phyloP scores from a whole-genome alignment of 495 filamentous ascomycete species.

The Halenospora varia region DNA sequence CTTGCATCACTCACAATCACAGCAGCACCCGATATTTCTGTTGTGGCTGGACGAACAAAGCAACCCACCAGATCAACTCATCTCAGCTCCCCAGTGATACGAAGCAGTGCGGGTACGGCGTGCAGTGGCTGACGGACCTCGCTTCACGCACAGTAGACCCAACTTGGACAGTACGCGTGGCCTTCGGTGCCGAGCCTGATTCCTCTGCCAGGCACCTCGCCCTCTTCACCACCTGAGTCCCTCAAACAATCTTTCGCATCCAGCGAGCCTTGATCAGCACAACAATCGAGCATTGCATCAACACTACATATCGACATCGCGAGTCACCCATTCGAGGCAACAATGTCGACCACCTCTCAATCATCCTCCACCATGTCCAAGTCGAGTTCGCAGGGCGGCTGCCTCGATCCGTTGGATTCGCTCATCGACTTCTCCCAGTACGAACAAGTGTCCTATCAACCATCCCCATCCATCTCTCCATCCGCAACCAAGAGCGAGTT shows the following conservation, averaged over 20 bases:
- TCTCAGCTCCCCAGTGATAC: background rate
- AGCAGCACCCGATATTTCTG: background rate
- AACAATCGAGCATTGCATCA: background rate
- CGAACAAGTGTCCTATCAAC: constrained; percentile 38
- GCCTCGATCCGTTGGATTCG: constrained; percentile 34
- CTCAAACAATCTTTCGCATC: background rate
- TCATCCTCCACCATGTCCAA: constrained; percentile 24
- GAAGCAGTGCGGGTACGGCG: background rate
- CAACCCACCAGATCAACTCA: background rate
- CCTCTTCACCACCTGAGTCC: background rate
- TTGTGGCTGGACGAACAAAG: background rate
- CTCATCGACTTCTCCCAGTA: constrained; percentile 45
- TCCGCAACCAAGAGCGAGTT: constrained; percentile 29
- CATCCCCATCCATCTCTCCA: constrained; percentile 46
- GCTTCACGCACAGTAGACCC: background rate
- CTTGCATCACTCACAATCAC: too few relatives aligned
- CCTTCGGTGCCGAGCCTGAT: background rate
- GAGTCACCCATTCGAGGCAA: background rate
- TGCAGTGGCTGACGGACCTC: background rate
- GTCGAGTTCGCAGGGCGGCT: constrained; percentile 23
- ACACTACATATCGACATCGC: constrained; percentile 1
- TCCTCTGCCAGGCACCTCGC: background rate
- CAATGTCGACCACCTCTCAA: constrained; percentile 17
- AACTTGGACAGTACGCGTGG: background rate
- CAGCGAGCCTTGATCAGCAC: background rate